Percentiles rank a stretch among this genome's conserved stretches.
phyloP scores from a whole-genome alignment of 208 protist species.

The Acanthamoeba triangularis region DNA sequence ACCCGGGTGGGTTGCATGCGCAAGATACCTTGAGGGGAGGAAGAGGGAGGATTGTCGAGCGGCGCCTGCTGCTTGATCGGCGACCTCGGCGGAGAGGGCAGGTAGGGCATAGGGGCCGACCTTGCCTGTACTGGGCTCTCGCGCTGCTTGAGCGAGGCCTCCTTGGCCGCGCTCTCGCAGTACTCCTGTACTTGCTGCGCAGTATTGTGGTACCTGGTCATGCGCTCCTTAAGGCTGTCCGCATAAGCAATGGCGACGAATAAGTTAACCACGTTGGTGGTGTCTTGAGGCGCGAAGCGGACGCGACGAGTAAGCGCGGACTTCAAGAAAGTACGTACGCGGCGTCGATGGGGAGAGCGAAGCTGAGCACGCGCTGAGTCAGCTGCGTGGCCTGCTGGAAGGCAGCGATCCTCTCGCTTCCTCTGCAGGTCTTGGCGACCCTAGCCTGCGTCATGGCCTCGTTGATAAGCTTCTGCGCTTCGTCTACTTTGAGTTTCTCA shows the following conservation, averaged over 20 bases:
- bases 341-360: not conserved
- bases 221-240: slow-evolving; percentile 12
- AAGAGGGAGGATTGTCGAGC: not conserved
- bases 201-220: not conserved
- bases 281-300: not conserved
- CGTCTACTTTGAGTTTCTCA: not conserved
- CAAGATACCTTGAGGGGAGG: not conserved
- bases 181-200: not conserved
- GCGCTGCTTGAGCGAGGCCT: not conserved
- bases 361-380: not conserved
- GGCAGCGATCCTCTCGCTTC: not conserved
- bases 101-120: too few species aligned
- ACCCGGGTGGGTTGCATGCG: too few species aligned
- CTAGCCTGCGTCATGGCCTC: not conserved
- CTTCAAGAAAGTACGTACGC: not conserved
- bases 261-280: not conserved
- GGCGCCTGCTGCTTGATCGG: not conserved
- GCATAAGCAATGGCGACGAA: not conserved
- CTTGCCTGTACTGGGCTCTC: not conserved
- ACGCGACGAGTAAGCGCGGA: not conserved
- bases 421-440: not conserved
- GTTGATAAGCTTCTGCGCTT: slow-evolving; percentile 15
- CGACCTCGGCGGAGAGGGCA: not conserved
- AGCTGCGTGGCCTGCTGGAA: not conserved
- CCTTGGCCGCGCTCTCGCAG: not conserved